A percentile compares a stretch with the other conserved stretches of the same genome.
Evolutionary conservation across 768 basidiomycete species (phyloP).

Genomic region (Heimioporus sp.): DNA sequence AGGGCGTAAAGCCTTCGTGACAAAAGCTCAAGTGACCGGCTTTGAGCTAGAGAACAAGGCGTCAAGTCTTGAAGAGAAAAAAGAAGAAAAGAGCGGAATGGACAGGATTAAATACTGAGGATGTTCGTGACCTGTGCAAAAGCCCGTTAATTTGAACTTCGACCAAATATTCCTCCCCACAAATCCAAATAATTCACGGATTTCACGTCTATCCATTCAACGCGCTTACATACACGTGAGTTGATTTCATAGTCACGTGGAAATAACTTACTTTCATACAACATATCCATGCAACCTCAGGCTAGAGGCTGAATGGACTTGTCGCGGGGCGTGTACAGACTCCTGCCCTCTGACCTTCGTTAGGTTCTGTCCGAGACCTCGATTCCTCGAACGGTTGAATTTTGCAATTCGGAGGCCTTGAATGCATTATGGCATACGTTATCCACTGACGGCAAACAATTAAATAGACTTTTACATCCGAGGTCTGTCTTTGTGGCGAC

Average conservation of each 20-base stretch:
- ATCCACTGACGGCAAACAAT: too few relatives aligned
- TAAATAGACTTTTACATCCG: too few relatives aligned
- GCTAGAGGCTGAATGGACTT: too few relatives aligned
- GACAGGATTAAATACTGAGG: conserved; percentile 1
- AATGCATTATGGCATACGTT: too few relatives aligned
- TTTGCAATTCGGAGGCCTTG: too few relatives aligned
- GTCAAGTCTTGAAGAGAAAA: conserved; percentile 18
- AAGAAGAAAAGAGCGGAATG: neutral
- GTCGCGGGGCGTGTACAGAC: too few relatives aligned
- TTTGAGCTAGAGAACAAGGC: conserved; percentile 17
- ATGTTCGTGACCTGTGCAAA: neutral
- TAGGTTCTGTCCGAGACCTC: too few relatives aligned
- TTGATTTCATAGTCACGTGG: conserved; percentile 14
- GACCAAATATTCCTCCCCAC: conserved; percentile 22
- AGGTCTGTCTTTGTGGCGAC: too few relatives aligned
- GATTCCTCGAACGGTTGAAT: too few relatives aligned
- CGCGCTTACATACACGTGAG: conserved; percentile 18
- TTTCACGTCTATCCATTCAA: conserved; percentile 3
- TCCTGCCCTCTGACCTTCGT: too few relatives aligned
- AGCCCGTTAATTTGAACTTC: conserved; percentile 10
- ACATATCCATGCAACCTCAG: too few relatives aligned
- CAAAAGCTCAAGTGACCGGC: conserved; percentile 33
- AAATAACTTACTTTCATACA: too few relatives aligned
- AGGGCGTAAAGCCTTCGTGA: conserved; percentile 39
- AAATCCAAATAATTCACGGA: conserved; percentile 18